Conservation (phyloP, 139 green algal genomes). For the Haematococcus lacustris region DNA sequence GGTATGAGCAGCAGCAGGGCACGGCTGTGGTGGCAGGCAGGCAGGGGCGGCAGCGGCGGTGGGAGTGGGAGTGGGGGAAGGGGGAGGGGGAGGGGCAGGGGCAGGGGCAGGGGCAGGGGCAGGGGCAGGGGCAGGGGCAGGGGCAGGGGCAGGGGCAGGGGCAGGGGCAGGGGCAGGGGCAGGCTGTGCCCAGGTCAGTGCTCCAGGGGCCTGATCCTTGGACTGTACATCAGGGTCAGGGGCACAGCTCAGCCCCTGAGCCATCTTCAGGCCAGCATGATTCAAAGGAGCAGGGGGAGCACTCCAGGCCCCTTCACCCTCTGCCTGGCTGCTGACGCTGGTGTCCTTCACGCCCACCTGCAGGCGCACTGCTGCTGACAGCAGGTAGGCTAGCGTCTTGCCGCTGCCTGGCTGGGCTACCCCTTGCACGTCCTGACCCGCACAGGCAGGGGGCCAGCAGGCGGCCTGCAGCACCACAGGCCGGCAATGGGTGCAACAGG, state of each 20-base stretch:
- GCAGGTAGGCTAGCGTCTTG: constrained; percentile 80
- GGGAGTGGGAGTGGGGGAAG: too few relatives aligned
- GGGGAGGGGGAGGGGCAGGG: too few relatives aligned
- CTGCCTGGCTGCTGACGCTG: not conserved
- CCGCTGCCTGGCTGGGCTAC: constrained; percentile 71
- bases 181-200: too few relatives aligned
- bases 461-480: not conserved
- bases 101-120: too few relatives aligned
- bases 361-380: constrained; percentile 44
- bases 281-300: not conserved
- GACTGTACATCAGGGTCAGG: not conserved
- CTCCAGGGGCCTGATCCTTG: too few relatives aligned
- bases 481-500: not conserved
- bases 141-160: too few relatives aligned
- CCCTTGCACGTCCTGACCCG: constrained; percentile 36
- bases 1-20: too few relatives aligned
- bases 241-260: too few relatives aligned
- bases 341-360: not conserved
- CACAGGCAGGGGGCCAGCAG: constrained; percentile 21
- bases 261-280: not conserved
- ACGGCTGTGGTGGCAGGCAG: too few relatives aligned
- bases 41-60: too few relatives aligned
- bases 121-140: too few relatives aligned
- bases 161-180: too few relatives aligned
- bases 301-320: not conserved